Percentiles rank a stretch among this genome's conserved stretches.
Conservation (phyloP, 2,329 filamentous ascomycete genomes). For the Aureobasidium lini region DNA sequence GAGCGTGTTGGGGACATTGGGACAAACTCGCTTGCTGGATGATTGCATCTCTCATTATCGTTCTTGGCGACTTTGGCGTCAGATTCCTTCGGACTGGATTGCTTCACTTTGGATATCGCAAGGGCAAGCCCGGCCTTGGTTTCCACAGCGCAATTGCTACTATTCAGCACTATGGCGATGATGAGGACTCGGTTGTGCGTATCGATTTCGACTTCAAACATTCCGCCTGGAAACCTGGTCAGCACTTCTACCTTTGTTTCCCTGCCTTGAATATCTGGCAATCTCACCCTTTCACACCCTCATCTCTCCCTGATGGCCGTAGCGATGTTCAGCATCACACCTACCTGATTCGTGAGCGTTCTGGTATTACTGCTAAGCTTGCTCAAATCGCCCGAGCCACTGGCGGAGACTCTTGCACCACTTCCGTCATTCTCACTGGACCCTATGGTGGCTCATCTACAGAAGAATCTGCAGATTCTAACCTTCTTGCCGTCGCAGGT, state of each 20-base stretch:
- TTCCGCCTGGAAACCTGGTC: conserved; percentile 54
- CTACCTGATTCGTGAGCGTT: conserved; percentile 30
- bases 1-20: conserved; percentile 72
- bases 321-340: conserved; percentile 25
- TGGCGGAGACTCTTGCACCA: conserved; percentile 44
- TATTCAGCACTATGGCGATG: conserved; percentile 48
- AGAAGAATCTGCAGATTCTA: background rate
- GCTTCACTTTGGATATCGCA: conserved; percentile 51
- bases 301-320: conserved; percentile 41
- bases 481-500: conserved; percentile 13
- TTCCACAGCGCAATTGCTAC: conserved; percentile 49
- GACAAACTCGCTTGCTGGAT: conserved; percentile 59
- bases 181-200: conserved; percentile 56
- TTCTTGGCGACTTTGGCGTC: conserved; percentile 56
- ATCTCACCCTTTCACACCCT: conserved; percentile 62
- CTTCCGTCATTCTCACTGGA: conserved; percentile 54
- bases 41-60: conserved; percentile 57
- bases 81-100: conserved; percentile 52
- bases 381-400: conserved; percentile 36
- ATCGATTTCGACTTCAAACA: conserved; percentile 59
- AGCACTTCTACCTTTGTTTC: conserved; percentile 67
- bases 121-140: conserved; percentile 34
- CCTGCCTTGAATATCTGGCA: conserved; percentile 61
- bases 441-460: conserved; percentile 46
- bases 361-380: conserved; percentile 53